These are phyloP conservation scores for Suillus americanus DNA, from an alignment of 768 basidiomycete species.

Conservation along the genomic window DNA sequence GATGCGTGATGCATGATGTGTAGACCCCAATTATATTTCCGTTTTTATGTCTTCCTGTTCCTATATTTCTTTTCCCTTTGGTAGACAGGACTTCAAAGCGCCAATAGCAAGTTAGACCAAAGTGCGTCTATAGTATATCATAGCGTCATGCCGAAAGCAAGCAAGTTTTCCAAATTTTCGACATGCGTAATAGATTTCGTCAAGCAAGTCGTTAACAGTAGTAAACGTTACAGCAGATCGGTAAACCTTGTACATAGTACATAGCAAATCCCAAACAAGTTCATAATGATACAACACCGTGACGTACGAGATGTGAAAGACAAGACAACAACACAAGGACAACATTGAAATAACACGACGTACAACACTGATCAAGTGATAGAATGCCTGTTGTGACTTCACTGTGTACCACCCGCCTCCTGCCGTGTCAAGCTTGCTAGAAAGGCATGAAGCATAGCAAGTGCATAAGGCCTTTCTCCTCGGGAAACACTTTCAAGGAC, in stretches of 20 bases:
- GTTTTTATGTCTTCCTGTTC: neutral
- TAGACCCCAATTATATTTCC: too few relatives aligned
- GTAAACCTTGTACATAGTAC: neutral
- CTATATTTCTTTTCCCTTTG: neutral
- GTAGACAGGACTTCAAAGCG: too few relatives aligned
- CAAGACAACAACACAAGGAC: neutral
- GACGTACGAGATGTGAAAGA: neutral
- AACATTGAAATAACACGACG: neutral
- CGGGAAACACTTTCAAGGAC: neutral
- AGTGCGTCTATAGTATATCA: too few relatives aligned
- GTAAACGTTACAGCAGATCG: neutral
- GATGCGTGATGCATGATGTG: constrained; percentile 35
- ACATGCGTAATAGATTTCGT: neutral
- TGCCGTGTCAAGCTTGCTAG: neutral
- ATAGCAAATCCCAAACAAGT: neutral
- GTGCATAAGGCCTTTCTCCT: neutral
- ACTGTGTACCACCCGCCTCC: neutral
- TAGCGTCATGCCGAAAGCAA: neutral
- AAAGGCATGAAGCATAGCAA: neutral
- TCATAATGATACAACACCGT: neutral
- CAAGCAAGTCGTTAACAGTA: neutral
- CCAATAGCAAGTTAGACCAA: too few relatives aligned
- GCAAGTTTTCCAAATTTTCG: neutral
- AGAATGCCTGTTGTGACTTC: neutral
- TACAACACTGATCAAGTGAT: neutral